A percentile compares a stretch with the other conserved stretches of the same genome.
phyloP scores from a whole-genome alignment of 257 asterid species.

The Nicotiana tomentosiformis region DNA sequence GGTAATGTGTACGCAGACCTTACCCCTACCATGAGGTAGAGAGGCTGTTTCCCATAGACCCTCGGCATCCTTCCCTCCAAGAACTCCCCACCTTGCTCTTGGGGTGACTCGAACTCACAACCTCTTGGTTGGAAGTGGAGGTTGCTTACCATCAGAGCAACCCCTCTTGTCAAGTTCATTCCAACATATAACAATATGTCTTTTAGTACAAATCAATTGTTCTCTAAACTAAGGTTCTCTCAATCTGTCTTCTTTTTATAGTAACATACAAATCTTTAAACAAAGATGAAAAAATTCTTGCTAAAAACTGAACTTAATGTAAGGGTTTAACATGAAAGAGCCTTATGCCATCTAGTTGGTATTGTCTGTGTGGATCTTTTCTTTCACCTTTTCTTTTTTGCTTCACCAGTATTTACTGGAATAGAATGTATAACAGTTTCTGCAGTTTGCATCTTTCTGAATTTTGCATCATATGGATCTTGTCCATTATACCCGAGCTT shows the following conservation, averaged over 20 bases:
- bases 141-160: no score
- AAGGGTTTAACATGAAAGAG: neutral
- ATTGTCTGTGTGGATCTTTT: neutral
- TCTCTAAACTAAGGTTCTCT: neutral
- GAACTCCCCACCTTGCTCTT: no score
- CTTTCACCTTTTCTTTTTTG: neutral
- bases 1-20: no score
- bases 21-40: no score
- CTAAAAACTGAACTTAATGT: neutral
- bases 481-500: constrained; percentile 1
- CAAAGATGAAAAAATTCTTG: neutral
- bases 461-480: neutral
- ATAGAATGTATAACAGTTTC: neutral
- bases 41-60: no score
- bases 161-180: neutral
- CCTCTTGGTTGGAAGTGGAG: no score
- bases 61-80: no score
- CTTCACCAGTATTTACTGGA: constrained; percentile 2
- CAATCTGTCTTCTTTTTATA: neutral
- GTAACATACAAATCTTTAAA: neutral
- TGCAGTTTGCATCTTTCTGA: neutral
- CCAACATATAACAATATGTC: neutral
- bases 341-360: neutral
- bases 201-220: neutral
- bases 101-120: no score